Conservation (phyloP, 73 alveolate species). For the Paramecium bursaria region DNA sequence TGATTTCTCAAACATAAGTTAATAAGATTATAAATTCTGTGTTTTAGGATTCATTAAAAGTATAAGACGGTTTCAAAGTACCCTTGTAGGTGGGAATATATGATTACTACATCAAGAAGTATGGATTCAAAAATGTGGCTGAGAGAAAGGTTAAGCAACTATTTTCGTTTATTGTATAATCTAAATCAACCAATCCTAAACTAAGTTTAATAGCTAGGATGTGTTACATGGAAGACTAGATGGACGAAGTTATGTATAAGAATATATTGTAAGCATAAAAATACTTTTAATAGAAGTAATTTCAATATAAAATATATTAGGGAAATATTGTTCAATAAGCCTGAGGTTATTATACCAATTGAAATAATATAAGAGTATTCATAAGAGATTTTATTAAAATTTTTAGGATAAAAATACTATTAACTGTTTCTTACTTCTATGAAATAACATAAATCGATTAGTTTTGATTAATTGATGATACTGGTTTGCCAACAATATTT, state of each 20-base stretch:
- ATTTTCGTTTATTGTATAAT: conserved; percentile 11
- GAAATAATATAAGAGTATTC: conserved; percentile 14
- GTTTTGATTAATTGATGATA: conserved; percentile 17
- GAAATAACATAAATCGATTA: background rate
- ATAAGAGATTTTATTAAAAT: background rate
- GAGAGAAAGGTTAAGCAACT: conserved; percentile 72
- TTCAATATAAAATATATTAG: background rate
- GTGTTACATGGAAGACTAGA: conserved; percentile 53
- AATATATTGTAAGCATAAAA: conserved; percentile 21
- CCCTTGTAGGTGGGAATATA: conserved; percentile 62
- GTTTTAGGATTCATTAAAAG: conserved; percentile 9
- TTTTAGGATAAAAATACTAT: conserved; percentile 18
- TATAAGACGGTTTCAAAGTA: conserved; percentile 28
- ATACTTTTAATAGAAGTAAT: conserved; percentile 38
- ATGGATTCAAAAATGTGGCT: conserved; percentile 83
- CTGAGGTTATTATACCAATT: conserved; percentile 3
- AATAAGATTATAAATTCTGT: conserved; percentile 32
- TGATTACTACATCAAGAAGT: conserved; percentile 75
- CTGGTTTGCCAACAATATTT: conserved; percentile 1
- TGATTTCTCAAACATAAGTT: conserved; percentile 10
- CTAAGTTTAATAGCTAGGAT: conserved; percentile 8
- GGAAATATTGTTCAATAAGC: conserved; percentile 33
- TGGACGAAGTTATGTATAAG: conserved; percentile 47
- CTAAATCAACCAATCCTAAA: conserved; percentile 14
- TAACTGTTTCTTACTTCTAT: background rate